A percentile compares a stretch with the other conserved stretches of the same genome.
These are phyloP conservation scores for Selenicereus undatus DNA, from an alignment of 148 eudicot genomes.

Conservation along the genomic window DNA sequence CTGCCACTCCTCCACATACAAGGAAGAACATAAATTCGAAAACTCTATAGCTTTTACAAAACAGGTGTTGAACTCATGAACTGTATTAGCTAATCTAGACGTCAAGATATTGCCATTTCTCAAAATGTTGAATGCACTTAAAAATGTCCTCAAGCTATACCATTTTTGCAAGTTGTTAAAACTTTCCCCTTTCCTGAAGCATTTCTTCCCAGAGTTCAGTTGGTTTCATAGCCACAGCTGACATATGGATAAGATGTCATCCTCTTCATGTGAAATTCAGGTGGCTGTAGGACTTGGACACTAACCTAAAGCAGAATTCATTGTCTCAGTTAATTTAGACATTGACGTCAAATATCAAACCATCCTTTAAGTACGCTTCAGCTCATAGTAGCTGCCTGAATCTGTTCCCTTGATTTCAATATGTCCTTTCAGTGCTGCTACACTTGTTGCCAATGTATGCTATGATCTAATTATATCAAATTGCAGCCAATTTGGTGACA, in stretches of 20 bases:
- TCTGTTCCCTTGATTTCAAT: background rate
- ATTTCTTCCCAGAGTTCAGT: background rate
- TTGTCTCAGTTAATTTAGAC: background rate
- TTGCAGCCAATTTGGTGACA: conserved; percentile 87
- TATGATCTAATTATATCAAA: conserved; percentile 10
- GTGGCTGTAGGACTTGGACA: no score
- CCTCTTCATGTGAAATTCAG: background rate
- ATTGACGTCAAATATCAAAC: background rate
- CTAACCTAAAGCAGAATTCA: background rate
- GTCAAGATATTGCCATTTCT: background rate
- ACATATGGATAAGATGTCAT: background rate
- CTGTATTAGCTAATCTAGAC: background rate
- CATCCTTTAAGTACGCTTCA: background rate
- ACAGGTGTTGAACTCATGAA: background rate
- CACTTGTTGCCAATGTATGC: conserved; percentile 4
- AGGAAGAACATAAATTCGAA: background rate
- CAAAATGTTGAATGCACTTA: background rate
- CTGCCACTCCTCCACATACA: background rate
- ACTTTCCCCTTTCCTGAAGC: background rate
- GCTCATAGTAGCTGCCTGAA: conserved; percentile 5
- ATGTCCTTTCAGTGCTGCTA: background rate
- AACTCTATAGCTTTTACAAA: background rate
- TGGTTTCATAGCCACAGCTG: background rate
- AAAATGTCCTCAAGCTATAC: background rate
- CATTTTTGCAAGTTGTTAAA: background rate